These are phyloP conservation scores for Coemansia sp. DNA, from an alignment of 192 early-diverging fungal genomes.

Conservation along the genomic window DNA sequence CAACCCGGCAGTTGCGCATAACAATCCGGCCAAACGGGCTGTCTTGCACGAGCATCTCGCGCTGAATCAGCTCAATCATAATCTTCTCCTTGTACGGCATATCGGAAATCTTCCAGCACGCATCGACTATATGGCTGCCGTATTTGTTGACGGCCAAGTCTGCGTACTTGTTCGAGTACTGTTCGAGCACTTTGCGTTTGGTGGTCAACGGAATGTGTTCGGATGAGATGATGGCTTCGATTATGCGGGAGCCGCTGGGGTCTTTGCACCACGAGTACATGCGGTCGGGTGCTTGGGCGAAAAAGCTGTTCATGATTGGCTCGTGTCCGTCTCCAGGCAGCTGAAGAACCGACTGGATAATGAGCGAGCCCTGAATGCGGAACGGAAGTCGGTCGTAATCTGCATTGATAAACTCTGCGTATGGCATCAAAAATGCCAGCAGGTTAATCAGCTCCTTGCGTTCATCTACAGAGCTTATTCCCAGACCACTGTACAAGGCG, in stretches of 20 bases:
- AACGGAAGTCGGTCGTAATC: neutral
- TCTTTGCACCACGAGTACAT: constrained; percentile 1
- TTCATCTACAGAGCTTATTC: neutral
- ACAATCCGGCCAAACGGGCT: constrained; percentile 73
- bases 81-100: constrained; percentile 68
- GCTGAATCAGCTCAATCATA: constrained; percentile 63
- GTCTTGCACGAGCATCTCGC: constrained; percentile 57
- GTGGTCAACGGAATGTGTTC: neutral
- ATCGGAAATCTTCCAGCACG: constrained; percentile 70
- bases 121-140: constrained; percentile 78
- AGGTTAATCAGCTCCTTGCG: neutral
- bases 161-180: constrained; percentile 22
- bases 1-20: constrained; percentile 75
- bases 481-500: neutral
- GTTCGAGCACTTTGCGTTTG: constrained; percentile 31
- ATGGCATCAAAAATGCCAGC: neutral
- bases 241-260: neutral
- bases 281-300: neutral
- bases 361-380: neutral
- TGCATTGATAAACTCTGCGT: neutral
- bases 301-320: neutral
- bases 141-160: constrained; percentile 69
- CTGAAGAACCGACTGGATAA: neutral
- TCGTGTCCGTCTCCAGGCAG: neutral
- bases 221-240: neutral